Base-by-base conservation (phyloP, 1,139 yeast genomes). In the Debaryomyces sp. region DNA sequence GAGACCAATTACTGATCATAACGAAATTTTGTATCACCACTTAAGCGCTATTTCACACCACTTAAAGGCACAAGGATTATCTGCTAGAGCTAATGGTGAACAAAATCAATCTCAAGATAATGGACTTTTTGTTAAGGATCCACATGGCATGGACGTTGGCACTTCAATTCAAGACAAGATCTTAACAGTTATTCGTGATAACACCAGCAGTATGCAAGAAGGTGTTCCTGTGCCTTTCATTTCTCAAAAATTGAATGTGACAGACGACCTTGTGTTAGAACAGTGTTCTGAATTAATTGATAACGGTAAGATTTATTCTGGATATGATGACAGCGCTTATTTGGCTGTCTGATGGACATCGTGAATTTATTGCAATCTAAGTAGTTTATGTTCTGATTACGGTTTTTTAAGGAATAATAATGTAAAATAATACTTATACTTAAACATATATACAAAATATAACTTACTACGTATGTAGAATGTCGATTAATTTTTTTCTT, bases 1-100 rank as follows among this genome's bases (percentile, higher is more conserved):
- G 46, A 77, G 78, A 30, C 80, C 77, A 45, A 71, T 91, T 12
- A 75, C 74, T 7, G 92, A 89, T 61, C 86, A 81, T 63, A 89
- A 90, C 63, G 88, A 87, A 60, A 83, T 91, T 18, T 63, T 87
- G 32, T 86, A 89, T 59, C 97, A 92, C 64, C 82, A 84, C 57
- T 71, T 92, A 49, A 82, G 84, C 54, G 94, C 94, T 5, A 81
- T 89, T 44, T 75, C 81, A 51, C 76, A 80, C 48, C 92, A 86
- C 59, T 64, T 80, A 50, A 78, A 75, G 49, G 76, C 81, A n/a
- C 81, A 78, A 52, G 81, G 79, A 6, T 63, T 67, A 27, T 48
- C 59, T 17, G 45, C 48, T 37, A 50, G 46, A 17, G 50, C 62
- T 48, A 41, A 48, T 47, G 41, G 44, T n/a, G 41, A 30, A 17